Conservation (phyloP, 345 rosid species). For the Hibiscus syriacus region DNA sequence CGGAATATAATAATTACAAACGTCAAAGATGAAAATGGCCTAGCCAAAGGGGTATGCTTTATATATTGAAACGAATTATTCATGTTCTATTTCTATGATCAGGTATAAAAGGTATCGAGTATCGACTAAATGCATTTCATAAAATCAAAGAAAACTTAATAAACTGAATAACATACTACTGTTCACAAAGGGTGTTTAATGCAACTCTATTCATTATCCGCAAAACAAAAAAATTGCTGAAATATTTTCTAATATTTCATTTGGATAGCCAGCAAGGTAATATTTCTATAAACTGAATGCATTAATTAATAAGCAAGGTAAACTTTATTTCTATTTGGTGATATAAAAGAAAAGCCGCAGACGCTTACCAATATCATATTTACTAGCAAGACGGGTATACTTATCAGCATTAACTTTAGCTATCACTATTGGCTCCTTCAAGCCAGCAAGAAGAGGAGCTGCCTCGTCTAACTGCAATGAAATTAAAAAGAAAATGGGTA, state of each 20-base stretch:
- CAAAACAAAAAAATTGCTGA: not conserved
- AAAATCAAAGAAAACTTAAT: not conserved
- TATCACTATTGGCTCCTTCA: slow-evolving; percentile 63
- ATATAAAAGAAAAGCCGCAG: not conserved
- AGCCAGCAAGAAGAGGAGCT: slow-evolving; percentile 63
- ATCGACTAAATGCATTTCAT: not conserved
- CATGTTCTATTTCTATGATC: too few species aligned
- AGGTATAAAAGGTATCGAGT: too few species aligned
- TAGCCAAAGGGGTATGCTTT: not conserved
- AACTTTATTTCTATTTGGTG: not conserved
- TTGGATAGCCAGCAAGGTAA: not conserved
- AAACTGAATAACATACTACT: too few species aligned
- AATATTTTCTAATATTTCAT: not conserved
- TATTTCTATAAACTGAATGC: not conserved
- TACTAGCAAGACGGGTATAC: slow-evolving; percentile 52
- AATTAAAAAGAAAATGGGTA: too few species aligned
- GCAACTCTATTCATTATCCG: too few species aligned
- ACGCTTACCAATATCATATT: slow-evolving; percentile 74
- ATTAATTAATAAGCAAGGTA: too few species aligned
- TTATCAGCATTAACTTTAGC: too few species aligned
- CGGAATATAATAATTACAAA: not conserved
- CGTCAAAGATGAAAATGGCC: not conserved
- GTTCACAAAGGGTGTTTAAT: too few species aligned
- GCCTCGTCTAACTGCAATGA: slow-evolving; percentile 74
- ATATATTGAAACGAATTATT: not conserved